These are phyloP conservation scores for Colletotrichum orchidophilum DNA, from an alignment of 2,329 filamentous ascomycete genomes.

Conservation along the genomic window DNA sequence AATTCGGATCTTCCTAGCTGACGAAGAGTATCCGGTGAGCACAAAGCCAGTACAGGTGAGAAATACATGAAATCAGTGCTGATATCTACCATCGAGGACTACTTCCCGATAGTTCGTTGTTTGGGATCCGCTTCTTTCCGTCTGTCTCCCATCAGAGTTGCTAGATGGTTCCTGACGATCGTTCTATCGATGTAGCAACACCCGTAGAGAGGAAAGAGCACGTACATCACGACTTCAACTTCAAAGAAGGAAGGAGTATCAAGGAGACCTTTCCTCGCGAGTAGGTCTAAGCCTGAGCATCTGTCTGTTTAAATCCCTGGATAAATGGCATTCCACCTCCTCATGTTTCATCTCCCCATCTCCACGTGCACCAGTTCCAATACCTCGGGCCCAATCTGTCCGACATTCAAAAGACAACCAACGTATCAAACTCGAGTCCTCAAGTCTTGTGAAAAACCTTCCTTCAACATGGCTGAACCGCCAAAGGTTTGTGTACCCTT, in stretches of 20 bases:
- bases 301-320: not conserved
- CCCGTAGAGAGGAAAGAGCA: not conserved
- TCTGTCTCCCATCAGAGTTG: not conserved
- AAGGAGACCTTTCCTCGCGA: not conserved
- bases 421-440: not conserved
- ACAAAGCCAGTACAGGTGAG: too few relatives aligned
- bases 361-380: not conserved
- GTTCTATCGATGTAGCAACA: not conserved
- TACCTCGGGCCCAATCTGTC: not conserved
- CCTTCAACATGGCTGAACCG: not conserved
- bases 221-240: too few relatives aligned
- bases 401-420: not conserved
- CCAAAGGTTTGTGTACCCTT: not conserved
- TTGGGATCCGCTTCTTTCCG: too few relatives aligned
- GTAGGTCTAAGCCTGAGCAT: too few relatives aligned
- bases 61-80: too few relatives aligned
- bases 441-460: not conserved
- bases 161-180: not conserved
- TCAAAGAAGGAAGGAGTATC: not conserved
- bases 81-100: too few relatives aligned
- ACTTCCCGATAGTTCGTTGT: not conserved
- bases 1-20: too few relatives aligned
- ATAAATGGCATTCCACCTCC: not conserved
- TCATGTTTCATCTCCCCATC: not conserved
- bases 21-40: too few relatives aligned